Conservation (phyloP, 2,329 filamentous ascomycete species). For the Trichoderma atrobrunneum region DNA sequence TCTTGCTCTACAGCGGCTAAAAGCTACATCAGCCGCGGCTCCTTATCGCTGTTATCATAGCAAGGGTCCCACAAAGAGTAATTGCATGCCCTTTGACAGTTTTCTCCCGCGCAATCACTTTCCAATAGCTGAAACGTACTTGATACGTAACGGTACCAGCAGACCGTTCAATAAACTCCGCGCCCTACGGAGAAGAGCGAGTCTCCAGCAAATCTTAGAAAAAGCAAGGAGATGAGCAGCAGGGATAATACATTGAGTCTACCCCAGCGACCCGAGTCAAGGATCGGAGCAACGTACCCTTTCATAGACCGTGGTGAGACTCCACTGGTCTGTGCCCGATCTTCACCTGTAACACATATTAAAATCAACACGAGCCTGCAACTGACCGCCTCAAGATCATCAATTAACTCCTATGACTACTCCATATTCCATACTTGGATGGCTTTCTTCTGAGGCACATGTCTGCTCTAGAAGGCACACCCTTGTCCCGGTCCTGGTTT, state of each 20-base stretch:
- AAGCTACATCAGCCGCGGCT: not conserved
- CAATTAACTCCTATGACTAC: not conserved
- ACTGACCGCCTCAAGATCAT: not conserved
- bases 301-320: slow-evolving; percentile 3
- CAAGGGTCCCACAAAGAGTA: not conserved
- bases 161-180: not conserved
- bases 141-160: not conserved
- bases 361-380: not conserved
- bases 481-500: not conserved
- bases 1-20: not conserved
- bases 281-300: not conserved
- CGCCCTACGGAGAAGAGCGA: not conserved
- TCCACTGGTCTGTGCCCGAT: not conserved
- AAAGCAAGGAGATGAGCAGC: slow-evolving; percentile 7
- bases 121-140: not conserved
- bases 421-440: not conserved
- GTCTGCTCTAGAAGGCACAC: not conserved
- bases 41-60: not conserved
- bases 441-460: not conserved
- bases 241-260: slow-evolving; percentile 1
- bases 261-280: not conserved
- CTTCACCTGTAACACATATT: slow-evolving; percentile 6
- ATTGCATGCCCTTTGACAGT: not conserved
- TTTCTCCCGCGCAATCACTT: not conserved
- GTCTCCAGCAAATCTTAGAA: not conserved